Conservation (phyloP, 495 filamentous ascomycete genomes). For the Parathielavia hyrcaniae region DNA sequence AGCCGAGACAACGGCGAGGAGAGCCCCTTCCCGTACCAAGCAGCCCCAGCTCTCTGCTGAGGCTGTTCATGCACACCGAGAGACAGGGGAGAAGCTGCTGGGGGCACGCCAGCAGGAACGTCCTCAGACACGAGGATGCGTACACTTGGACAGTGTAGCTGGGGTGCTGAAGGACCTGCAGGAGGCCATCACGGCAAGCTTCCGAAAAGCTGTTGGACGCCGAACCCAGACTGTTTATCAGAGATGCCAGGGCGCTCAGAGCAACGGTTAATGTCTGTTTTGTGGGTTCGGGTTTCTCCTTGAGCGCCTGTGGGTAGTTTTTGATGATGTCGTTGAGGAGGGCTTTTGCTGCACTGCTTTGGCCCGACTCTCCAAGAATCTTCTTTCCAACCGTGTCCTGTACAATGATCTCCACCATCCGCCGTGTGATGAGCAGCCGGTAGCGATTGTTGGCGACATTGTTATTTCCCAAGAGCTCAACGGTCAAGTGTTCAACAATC, state of each 20-base stretch:
- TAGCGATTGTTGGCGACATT: conserved; percentile 80
- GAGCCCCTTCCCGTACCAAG: conserved; percentile 71
- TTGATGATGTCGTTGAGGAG: conserved; percentile 86
- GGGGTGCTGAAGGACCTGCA: conserved; percentile 89
- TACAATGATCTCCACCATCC: conserved; percentile 75
- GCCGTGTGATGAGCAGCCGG: conserved; percentile 75
- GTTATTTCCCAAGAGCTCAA: conserved; percentile 70
- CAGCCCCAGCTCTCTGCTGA: conserved; percentile 76
- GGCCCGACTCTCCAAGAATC: conserved; percentile 82
- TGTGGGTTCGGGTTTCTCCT: conserved; percentile 82
- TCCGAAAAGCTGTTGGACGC: conserved; percentile 73
- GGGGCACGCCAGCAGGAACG: conserved; percentile 82
- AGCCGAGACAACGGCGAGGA: conserved; percentile 78
- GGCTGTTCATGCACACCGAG: conserved; percentile 93
- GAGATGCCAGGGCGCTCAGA: conserved; percentile 69
- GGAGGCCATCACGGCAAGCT: conserved; percentile 71
- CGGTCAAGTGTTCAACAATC: conserved; percentile 73
- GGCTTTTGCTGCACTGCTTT: conserved; percentile 70
- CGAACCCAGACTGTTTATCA: conserved; percentile 76
- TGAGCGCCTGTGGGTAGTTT: conserved; percentile 88
- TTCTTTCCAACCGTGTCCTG: conserved; percentile 76
- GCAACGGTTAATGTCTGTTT: conserved; percentile 79
- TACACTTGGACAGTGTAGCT: conserved; percentile 94
- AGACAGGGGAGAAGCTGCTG: conserved; percentile 86
- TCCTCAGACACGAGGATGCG: conserved; percentile 74